Conservation (phyloP, 2,329 filamentous ascomycete genomes). For the Massarina eburnea region DNA sequence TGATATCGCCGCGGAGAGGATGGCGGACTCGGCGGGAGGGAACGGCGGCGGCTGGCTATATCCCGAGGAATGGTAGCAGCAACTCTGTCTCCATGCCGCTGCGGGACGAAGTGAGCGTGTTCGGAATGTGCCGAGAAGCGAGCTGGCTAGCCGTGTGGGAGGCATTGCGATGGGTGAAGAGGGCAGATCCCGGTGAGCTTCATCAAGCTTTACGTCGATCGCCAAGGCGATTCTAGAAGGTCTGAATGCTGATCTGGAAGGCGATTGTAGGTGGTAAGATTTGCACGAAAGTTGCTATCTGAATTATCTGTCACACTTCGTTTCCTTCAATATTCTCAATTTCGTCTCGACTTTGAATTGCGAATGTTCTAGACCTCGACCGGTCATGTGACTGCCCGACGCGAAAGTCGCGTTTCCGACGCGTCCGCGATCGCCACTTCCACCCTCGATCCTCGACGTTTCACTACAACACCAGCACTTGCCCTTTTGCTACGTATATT, state of each 20-base stretch:
- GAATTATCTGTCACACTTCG: too few relatives aligned
- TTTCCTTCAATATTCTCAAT: too few relatives aligned
- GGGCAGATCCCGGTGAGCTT: neutral
- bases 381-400: constrained; percentile 1
- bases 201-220: neutral
- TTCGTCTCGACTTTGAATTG: too few relatives aligned
- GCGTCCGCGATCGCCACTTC: constrained; percentile 1
- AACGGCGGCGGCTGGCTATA: constrained; percentile 59
- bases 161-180: constrained; percentile 30
- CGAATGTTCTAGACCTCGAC: neutral
- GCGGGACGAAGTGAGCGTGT: constrained; percentile 19
- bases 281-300: too few relatives aligned
- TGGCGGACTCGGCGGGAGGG: constrained; percentile 68
- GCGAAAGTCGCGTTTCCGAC: neutral
- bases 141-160: constrained; percentile 25
- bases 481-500: neutral
- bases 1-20: constrained; percentile 77
- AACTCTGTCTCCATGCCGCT: constrained; percentile 17
- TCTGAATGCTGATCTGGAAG: too few relatives aligned
- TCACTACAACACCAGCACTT: neutral
- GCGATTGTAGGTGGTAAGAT: too few relatives aligned
- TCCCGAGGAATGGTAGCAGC: constrained; percentile 41
- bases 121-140: constrained; percentile 27
- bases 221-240: neutral
- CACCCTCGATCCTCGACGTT: neutral